Evolutionary conservation across 495 filamentous ascomycete genomes (phyloP).

Genomic region (Hypoxylon fuscum): DNA sequence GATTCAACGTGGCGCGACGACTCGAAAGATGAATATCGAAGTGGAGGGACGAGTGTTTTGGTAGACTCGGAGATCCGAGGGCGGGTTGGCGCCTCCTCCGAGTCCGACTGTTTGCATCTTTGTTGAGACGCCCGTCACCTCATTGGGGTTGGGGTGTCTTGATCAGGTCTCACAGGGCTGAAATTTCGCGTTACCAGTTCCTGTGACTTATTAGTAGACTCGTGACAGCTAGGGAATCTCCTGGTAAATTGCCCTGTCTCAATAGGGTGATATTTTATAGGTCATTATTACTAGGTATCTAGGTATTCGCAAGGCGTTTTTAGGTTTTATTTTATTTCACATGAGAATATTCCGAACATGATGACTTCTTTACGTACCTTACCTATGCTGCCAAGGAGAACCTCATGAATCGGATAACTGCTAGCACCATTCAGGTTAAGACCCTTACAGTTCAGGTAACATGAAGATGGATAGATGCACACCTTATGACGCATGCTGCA

Average conservation of each 20-base stretch:
- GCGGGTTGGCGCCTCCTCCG: constrained; percentile 8
- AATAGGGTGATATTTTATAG: too few species aligned
- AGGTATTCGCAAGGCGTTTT: too few species aligned
- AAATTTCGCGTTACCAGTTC: constrained; percentile 17
- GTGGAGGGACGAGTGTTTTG: too few species aligned
- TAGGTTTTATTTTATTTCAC: too few species aligned
- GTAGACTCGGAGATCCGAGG: constrained; percentile 30
- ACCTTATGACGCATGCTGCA: constrained; percentile 35
- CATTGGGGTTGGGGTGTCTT: too few species aligned
- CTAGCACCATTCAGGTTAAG: constrained; percentile 31
- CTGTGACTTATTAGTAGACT: constrained; percentile 16
- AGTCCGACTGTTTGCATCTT: constrained; percentile 19
- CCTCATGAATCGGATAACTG: not conserved
- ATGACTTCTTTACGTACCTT: not conserved
- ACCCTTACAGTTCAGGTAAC: constrained; percentile 18
- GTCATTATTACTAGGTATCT: too few species aligned
- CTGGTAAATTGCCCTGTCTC: not conserved
- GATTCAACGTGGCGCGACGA: too few species aligned
- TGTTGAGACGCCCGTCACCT: constrained; percentile 19
- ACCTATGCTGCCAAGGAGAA: not conserved
- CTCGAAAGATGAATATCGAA: too few species aligned
- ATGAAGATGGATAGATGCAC: constrained; percentile 26
- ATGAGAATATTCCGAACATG: too few species aligned
- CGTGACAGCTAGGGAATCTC: constrained; percentile 12
- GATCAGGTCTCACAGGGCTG: constrained; percentile 16